Conservation (phyloP, 352 stramenopile genomes). For the Phytopythium mirpurense region DNA sequence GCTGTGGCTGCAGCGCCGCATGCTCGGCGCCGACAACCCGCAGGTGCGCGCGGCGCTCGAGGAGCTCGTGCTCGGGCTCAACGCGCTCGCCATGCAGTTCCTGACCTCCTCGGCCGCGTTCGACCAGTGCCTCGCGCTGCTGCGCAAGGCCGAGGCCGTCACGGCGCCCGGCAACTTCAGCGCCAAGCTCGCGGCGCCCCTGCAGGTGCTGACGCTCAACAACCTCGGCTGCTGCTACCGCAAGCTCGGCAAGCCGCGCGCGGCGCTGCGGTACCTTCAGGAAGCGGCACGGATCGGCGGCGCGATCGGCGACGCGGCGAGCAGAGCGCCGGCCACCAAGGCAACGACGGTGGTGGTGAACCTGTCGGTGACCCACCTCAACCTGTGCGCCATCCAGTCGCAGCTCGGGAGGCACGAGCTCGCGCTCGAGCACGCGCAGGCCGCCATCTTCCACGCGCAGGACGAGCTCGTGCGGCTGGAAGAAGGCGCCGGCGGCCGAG, state of each 20-base stretch:
- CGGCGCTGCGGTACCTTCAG: slow-evolving; percentile 68
- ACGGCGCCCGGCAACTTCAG: slow-evolving; percentile 60
- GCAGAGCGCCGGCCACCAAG: neutral
- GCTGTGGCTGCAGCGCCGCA: slow-evolving; percentile 67
- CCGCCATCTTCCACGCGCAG: slow-evolving; percentile 77
- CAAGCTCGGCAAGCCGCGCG: slow-evolving; percentile 68
- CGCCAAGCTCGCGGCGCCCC: slow-evolving; percentile 38
- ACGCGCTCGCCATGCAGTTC: slow-evolving; percentile 72
- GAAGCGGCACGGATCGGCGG: slow-evolving; percentile 60
- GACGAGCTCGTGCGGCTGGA: slow-evolving; percentile 69
- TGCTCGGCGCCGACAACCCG: slow-evolving; percentile 62
- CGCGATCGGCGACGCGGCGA: neutral
- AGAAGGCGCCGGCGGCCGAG: slow-evolving; percentile 9
- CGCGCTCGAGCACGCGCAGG: slow-evolving; percentile 68
- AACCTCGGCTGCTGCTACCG: slow-evolving; percentile 82
- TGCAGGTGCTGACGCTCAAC: slow-evolving; percentile 81
- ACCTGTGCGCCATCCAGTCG: slow-evolving; percentile 77
- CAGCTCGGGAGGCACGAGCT: slow-evolving; percentile 68
- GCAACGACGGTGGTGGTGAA: slow-evolving; percentile 57
- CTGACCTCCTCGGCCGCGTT: slow-evolving; percentile 37
- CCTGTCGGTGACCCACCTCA: slow-evolving; percentile 75
- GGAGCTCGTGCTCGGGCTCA: slow-evolving; percentile 71
- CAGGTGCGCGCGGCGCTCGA: slow-evolving; percentile 48
- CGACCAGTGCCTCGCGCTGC: slow-evolving; percentile 60
- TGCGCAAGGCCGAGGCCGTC: slow-evolving; percentile 70